These are phyloP conservation scores for Fusarium sp. DNA, from an alignment of 2,329 filamentous ascomycete genomes.

Conservation along the genomic window DNA sequence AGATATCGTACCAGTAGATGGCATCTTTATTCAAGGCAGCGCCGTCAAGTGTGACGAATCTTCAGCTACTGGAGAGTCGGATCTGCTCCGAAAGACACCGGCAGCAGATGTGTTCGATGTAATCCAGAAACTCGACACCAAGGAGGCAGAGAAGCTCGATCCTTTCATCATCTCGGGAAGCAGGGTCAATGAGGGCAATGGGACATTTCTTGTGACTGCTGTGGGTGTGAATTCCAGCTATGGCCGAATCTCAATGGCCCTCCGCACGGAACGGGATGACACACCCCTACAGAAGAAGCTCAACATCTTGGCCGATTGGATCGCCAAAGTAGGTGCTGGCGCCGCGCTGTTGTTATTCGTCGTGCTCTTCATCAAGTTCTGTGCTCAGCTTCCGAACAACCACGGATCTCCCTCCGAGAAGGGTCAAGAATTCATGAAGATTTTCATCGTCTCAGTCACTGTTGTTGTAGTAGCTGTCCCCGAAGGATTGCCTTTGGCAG, in stretches of 20 bases:
- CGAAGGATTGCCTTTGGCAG: conserved; percentile 71
- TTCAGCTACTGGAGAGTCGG: conserved; percentile 77
- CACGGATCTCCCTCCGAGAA: conserved; percentile 61
- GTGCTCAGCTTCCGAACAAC: conserved; percentile 66
- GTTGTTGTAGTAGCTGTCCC: conserved; percentile 73
- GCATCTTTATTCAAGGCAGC: conserved; percentile 68
- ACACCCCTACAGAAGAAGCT: conserved; percentile 66
- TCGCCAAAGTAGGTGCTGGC: conserved; percentile 61
- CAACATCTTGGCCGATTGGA: conserved; percentile 44
- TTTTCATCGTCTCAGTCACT: conserved; percentile 71
- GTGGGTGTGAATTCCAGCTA: conserved; percentile 64
- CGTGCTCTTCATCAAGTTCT: conserved; percentile 80
- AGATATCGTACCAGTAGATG: conserved; percentile 75
- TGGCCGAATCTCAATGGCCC: conserved; percentile 64
- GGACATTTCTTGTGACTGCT: conserved; percentile 63
- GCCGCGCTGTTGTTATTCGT: conserved; percentile 78
- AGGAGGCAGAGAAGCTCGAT: conserved; percentile 60
- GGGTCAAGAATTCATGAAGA: conserved; percentile 64
- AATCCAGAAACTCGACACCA: conserved; percentile 54
- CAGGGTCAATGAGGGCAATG: conserved; percentile 62
- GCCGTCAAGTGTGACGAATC: conserved; percentile 73
- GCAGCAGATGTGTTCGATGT: conserved; percentile 66
- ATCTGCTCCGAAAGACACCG: conserved; percentile 72
- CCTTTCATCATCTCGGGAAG: conserved; percentile 70
- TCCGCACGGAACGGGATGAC: conserved; percentile 59